A percentile compares a stretch with the other conserved stretches of the same genome.
These are phyloP conservation scores for Porogramme epimiltina DNA, from an alignment of 1,284 basidiomycete genomes.

Conservation along the genomic window DNA sequence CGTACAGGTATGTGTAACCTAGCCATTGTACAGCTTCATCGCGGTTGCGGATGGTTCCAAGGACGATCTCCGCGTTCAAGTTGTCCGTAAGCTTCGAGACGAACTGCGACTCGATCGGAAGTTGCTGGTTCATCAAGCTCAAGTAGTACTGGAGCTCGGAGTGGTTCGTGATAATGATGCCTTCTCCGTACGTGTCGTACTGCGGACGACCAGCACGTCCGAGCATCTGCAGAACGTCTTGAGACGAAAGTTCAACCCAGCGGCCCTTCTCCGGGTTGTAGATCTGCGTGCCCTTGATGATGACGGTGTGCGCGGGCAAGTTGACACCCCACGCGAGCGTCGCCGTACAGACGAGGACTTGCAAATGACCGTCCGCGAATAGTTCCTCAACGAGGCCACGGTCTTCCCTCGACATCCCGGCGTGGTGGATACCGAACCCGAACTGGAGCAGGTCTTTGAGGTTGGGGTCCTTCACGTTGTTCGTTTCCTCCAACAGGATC, in stretches of 20 bases:
- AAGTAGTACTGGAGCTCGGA: conserved; percentile 97
- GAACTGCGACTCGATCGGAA: conserved; percentile 97
- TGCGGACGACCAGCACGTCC: conserved; percentile 97
- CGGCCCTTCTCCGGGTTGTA: conserved; percentile 99
- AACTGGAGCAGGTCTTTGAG: conserved; percentile 93
- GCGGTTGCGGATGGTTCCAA: conserved; percentile 93
- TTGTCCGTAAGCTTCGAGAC: conserved; percentile 94
- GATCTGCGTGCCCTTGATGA: conserved; percentile 99
- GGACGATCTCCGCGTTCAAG: conserved; percentile 96
- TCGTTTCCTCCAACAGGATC: conserved; percentile 84
- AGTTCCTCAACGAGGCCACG: conserved; percentile 93
- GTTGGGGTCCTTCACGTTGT: conserved; percentile 84
- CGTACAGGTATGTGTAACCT: conserved; percentile 91
- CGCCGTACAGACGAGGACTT: conserved; percentile 96
- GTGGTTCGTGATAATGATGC: conserved; percentile 99
- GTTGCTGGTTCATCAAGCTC: conserved; percentile 90
- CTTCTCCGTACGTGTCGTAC: conserved; percentile 97
- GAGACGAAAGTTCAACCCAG: conserved; percentile 95
- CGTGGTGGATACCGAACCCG: conserved; percentile 97
- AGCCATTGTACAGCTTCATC: conserved; percentile 99
- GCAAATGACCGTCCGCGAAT: conserved; percentile 91
- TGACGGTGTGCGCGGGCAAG: conserved; percentile 95
- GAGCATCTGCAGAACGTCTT: conserved; percentile 99
- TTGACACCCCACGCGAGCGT: conserved; percentile 99
- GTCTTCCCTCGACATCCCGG: conserved; percentile 97